Base-by-base conservation (phyloP, 257 asterid genomes). In the Penstemon eatonii region DNA sequence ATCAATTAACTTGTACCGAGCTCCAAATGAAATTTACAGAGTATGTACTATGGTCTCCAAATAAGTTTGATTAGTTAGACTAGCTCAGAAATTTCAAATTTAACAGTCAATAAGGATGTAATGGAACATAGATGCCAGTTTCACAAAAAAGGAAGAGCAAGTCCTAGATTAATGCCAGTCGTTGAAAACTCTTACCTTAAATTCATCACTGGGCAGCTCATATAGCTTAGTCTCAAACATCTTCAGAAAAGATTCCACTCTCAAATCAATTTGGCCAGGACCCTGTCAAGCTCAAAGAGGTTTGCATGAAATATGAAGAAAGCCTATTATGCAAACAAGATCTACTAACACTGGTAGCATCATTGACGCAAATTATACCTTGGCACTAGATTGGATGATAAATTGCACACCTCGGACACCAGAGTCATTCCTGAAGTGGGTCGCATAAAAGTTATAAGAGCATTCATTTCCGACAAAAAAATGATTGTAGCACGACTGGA, bases 351-450 rank as follows among this genome's bases (percentile, higher is more conserved):
- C 57, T 25, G 39, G 15, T 41, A 11, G 19, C 37, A 60, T 60
- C 2, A 0, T n/a, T 45, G 6, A 3, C 7, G 9, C 11, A 18
- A 43, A 65, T 53, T 54, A 71, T 79, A 94, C 99, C 96, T 91
- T 94, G 59, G 51, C 93, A 66, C 78, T 91, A 37, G 99, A 94
- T 79, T 94, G 99, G 74, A 94, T 77, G 81, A 94, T 87, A 75
- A 94, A 87, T 73, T 91, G 99, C 75, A 91, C 78, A 62, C 99
- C 99, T 13, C 86, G 97, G 56, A 94, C 83, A 63, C 99, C 99
- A 73, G 75, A 79, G 77, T 94, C 95, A 75, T 86, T 86, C 96
- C 99, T 94, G 61, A 70, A 79, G 51, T 56, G 73, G 36, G 67
- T 12, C 45, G 33, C n/a, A 15, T 8, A 44, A 73, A 73, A 57